Percentiles rank a stretch among this genome's conserved stretches.
Conservation (phyloP, 2,329 filamentous ascomycete species). For the Bipolaris oryzae region DNA sequence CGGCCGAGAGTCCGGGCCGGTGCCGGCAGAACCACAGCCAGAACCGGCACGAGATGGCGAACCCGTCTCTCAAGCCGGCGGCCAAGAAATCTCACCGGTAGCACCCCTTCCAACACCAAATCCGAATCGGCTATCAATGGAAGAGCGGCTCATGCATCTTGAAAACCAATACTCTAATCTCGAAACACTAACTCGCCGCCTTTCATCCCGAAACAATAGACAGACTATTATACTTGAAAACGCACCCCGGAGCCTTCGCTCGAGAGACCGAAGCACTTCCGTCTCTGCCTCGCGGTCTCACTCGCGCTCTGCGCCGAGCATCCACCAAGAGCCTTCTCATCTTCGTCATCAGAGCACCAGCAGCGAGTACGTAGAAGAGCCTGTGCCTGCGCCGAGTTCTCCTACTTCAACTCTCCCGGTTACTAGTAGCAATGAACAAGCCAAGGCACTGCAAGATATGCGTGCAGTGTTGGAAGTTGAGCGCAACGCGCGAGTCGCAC, state of each 20-base stretch:
- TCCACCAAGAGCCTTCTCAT: slow-evolving; percentile 22
- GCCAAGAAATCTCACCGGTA: slow-evolving; percentile 17
- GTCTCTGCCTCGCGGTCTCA: slow-evolving; percentile 26
- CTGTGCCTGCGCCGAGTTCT: slow-evolving; percentile 15
- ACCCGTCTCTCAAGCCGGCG: slow-evolving; percentile 3
- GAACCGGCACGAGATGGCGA: slow-evolving; percentile 14
- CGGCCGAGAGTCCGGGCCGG: slow-evolving; percentile 22
- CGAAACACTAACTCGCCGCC: slow-evolving; percentile 39
- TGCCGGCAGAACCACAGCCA: slow-evolving; percentile 20
- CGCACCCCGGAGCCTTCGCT: slow-evolving; percentile 41
- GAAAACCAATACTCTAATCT: slow-evolving; percentile 40
- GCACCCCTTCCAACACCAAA: slow-evolving; percentile 17
- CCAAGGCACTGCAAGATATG: slow-evolving; percentile 27
- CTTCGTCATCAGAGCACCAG: slow-evolving; percentile 24
- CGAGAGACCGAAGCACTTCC: slow-evolving; percentile 40
- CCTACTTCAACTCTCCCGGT: slow-evolving; percentile 14
- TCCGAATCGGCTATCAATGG: slow-evolving; percentile 36
- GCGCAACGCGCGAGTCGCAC: slow-evolving; percentile 40
- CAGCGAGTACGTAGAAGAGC: slow-evolving; percentile 16
- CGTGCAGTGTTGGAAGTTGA: slow-evolving; percentile 38
- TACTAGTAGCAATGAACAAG: slow-evolving; percentile 1
- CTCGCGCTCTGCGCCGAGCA: slow-evolving; percentile 23
- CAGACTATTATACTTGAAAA: slow-evolving; percentile 50
- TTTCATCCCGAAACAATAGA: slow-evolving; percentile 43
- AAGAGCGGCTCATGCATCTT: slow-evolving; percentile 43